A percentile compares a stretch with the other conserved stretches of the same genome.
These are phyloP conservation scores for Lipomyces kockii DNA, from an alignment of 805 yeast species.

Conservation along the genomic window DNA sequence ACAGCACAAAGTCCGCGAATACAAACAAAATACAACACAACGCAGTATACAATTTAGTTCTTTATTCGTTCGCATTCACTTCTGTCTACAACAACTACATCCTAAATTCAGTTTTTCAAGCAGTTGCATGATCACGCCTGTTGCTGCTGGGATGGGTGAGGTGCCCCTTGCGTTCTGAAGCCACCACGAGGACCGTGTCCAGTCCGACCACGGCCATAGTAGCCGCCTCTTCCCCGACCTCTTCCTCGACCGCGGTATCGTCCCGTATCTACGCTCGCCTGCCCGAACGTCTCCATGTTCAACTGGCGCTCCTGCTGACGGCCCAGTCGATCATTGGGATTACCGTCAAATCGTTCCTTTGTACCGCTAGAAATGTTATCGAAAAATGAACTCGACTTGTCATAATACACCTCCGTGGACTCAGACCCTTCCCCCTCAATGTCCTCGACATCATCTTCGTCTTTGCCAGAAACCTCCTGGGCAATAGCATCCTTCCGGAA, in stretches of 20 bases:
- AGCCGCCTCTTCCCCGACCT: constrained; percentile 52
- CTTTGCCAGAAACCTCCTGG: constrained; percentile 52
- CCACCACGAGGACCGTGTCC: constrained; percentile 38
- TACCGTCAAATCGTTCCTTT: constrained; percentile 42
- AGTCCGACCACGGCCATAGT: constrained; percentile 49
- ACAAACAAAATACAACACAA: no score
- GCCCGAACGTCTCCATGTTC: constrained; percentile 85
- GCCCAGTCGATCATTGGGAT: constrained; percentile 56
- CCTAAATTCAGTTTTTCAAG: not conserved
- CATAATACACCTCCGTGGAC: constrained; percentile 54
- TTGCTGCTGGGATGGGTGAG: constrained; percentile 9
- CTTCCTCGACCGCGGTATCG: constrained; percentile 56
- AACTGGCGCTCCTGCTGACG: constrained; percentile 75
- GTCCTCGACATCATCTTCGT: constrained; percentile 43
- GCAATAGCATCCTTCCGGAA: constrained; percentile 47
- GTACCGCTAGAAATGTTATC: constrained; percentile 77
- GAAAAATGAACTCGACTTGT: constrained; percentile 84
- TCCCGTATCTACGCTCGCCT: constrained; percentile 55
- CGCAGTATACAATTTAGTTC: not conserved
- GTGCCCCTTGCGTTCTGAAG: constrained; percentile 12
- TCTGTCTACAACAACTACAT: not conserved
- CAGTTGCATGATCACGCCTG: not conserved
- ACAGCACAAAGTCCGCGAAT: no score
- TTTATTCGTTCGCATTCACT: not conserved
- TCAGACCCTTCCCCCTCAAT: constrained; percentile 34